These are phyloP conservation scores for Grigorovia yakushimaensis DNA, from an alignment of 805 yeast genomes.

Conservation along the genomic window DNA sequence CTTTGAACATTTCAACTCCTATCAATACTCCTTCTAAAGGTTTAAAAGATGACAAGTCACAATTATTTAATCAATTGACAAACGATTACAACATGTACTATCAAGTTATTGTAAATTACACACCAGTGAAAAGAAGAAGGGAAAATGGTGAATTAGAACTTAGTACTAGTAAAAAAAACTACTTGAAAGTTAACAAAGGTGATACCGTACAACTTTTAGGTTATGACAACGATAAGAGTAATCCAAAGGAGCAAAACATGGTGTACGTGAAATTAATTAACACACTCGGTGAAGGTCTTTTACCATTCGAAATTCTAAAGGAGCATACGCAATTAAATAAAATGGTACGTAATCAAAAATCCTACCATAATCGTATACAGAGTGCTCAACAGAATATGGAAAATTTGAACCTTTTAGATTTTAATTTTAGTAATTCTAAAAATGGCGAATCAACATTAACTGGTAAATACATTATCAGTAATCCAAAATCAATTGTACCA, in stretches of 20 bases:
- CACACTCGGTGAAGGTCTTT: constrained; percentile 10
- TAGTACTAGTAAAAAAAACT: background rate
- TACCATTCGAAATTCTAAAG: constrained; percentile 7
- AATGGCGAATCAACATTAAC: background rate
- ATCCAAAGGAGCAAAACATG: background rate
- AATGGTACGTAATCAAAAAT: background rate
- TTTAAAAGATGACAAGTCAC: background rate
- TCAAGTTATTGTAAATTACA: background rate
- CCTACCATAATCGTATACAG: background rate
- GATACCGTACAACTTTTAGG: constrained; percentile 12
- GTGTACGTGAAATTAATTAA: constrained; percentile 10
- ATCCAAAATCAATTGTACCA: background rate
- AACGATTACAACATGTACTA: background rate
- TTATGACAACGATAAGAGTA: constrained; percentile 2
- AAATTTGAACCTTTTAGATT: background rate
- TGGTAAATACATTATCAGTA: background rate
- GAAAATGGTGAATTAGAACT: background rate
- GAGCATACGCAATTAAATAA: constrained; percentile 8
- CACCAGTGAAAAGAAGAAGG: background rate
- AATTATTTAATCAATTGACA: background rate
- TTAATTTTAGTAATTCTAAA: background rate
- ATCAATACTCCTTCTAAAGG: background rate
- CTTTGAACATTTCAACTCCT: background rate
- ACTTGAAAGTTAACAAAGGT: constrained; percentile 4
- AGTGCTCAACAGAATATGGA: background rate